A percentile compares a stretch with the other conserved stretches of the same genome.
These are phyloP conservation scores for Paraphysoderma sedebokerense DNA, from an alignment of 371 early-diverging fungal genomes.

Conservation along the genomic window DNA sequence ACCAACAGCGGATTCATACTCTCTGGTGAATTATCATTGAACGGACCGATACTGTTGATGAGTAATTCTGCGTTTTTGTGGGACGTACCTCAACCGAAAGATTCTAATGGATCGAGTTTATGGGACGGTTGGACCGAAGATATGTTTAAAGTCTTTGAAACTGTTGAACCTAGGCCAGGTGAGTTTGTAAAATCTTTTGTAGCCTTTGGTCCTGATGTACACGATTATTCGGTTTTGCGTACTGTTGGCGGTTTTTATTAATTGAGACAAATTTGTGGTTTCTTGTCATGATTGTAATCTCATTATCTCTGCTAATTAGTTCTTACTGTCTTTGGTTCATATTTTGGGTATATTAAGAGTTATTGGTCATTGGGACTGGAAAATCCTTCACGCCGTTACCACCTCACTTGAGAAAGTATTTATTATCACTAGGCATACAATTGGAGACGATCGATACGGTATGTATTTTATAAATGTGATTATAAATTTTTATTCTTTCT, in stretches of 20 bases:
- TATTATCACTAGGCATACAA: conserved; percentile 20
- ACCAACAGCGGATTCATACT: no score
- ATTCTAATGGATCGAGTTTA: neutral
- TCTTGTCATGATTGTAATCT: no score
- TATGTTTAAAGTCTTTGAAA: conserved; percentile 15
- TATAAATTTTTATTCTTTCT: neutral
- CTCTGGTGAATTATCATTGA: no score
- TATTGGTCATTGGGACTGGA: conserved; percentile 28
- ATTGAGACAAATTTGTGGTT: no score
- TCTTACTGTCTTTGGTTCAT: neutral
- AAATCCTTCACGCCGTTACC: conserved; percentile 13
- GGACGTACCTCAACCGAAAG: neutral
- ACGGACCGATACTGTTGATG: neutral
- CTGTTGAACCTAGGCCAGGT: conserved; percentile 17
- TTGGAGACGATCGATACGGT: conserved; percentile 20
- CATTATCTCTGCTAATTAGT: no score
- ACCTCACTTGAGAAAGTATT: conserved; percentile 9
- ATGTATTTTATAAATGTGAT: neutral
- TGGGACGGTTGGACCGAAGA: conserved; percentile 14
- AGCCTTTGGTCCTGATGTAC: neutral
- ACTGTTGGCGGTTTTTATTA: no score
- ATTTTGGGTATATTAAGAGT: conserved; percentile 8
- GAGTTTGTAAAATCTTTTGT: neutral
- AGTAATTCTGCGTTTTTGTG: neutral
- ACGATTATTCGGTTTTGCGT: no score